Evolutionary conservation across 2,329 filamentous ascomycete species (phyloP).

Genomic region (Chlorencoelia australis): DNA sequence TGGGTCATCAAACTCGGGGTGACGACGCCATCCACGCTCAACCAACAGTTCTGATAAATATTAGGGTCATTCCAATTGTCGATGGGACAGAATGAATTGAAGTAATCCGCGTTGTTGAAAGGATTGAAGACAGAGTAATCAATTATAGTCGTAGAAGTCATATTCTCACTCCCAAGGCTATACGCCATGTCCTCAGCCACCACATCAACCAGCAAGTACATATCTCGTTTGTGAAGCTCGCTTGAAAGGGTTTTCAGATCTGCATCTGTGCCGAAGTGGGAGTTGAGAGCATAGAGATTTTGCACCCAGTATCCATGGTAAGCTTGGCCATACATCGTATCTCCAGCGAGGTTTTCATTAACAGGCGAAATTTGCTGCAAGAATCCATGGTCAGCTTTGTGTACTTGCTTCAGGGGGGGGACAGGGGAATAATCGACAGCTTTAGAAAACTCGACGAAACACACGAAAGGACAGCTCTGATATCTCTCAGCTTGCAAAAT

Average conservation of each 20-base stretch:
- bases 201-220: slow-evolving; percentile 40
- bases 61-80: slow-evolving; percentile 28
- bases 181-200: slow-evolving; percentile 38
- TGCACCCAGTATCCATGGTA: slow-evolving; percentile 20
- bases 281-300: slow-evolving; percentile 40
- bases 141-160: slow-evolving; percentile 6
- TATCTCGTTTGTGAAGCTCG: slow-evolving; percentile 43
- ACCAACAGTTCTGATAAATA: slow-evolving; percentile 20
- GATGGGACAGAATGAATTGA: slow-evolving; percentile 15
- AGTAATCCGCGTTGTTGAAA: slow-evolving; percentile 11
- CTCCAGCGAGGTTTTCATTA: slow-evolving; percentile 28
- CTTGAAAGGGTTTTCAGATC: slow-evolving; percentile 48
- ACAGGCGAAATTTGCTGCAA: slow-evolving; percentile 39
- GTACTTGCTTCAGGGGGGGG: too few relatives aligned
- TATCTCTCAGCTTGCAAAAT: too few relatives aligned
- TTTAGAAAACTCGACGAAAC: too few relatives aligned
- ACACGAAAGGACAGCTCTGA: slow-evolving; percentile 28
- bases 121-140: slow-evolving; percentile 13
- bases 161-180: slow-evolving; percentile 5
- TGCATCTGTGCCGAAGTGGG: slow-evolving; percentile 45
- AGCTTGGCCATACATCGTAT: slow-evolving; percentile 13
- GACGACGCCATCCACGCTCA: slow-evolving; percentile 31
- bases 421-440: too few relatives aligned
- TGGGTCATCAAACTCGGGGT: slow-evolving; percentile 35
- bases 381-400: too few relatives aligned